Evolutionary conservation across 495 filamentous ascomycete genomes (phyloP).

Genomic region (Xylaria cubensis): DNA sequence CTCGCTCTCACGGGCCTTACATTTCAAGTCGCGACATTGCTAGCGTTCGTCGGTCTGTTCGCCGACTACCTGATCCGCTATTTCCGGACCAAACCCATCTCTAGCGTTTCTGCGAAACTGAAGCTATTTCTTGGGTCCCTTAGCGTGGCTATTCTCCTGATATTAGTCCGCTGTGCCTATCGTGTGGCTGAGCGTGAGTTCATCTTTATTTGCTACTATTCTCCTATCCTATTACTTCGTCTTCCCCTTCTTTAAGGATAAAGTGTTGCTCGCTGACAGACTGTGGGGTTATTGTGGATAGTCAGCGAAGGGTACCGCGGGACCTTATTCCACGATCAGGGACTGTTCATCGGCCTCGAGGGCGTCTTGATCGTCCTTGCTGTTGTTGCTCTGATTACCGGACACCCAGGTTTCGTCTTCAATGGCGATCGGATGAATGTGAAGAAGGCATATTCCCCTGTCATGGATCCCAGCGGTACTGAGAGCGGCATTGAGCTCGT

Average conservation of each 20-base stretch:
- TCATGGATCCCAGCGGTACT: background rate
- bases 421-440: background rate
- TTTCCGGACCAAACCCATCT: constrained; percentile 22
- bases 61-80: constrained; percentile 52
- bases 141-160: constrained; percentile 49
- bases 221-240: too few species aligned
- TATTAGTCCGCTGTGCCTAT: constrained; percentile 56
- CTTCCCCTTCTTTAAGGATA: constrained; percentile 7
- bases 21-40: constrained; percentile 53
- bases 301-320: constrained; percentile 53
- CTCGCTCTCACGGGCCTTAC: constrained; percentile 58
- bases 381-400: constrained; percentile 37
- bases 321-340: constrained; percentile 48
- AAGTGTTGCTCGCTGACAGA: constrained; percentile 39
- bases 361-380: constrained; percentile 37
- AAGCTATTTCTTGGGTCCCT: constrained; percentile 56
- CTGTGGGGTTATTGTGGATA: background rate
- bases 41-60: constrained; percentile 50
- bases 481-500: constrained; percentile 12
- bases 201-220: background rate
- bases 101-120: constrained; percentile 32
- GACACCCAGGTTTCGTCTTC: constrained; percentile 41
- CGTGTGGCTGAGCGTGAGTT: constrained; percentile 52
- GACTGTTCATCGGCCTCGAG: constrained; percentile 56
- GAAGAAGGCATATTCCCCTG: background rate